Evolutionary conservation across 495 filamentous ascomycete species (phyloP).

Genomic region (Neurospora discreta): DNA sequence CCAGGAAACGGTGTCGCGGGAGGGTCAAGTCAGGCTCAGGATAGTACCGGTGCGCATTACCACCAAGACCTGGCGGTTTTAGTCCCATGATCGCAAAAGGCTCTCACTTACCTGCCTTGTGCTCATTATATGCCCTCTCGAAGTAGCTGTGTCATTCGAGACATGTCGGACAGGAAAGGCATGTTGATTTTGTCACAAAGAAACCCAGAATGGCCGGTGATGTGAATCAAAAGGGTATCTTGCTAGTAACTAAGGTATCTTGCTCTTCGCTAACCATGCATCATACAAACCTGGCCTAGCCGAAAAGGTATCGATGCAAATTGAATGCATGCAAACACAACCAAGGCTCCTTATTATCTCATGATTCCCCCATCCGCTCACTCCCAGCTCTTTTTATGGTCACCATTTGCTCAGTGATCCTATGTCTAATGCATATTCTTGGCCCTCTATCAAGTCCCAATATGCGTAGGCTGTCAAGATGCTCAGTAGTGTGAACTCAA

Average conservation of each 20-base stretch:
- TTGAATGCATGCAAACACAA: neutral
- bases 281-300: neutral
- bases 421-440: neutral
- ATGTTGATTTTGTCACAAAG: neutral
- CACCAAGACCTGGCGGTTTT: neutral
- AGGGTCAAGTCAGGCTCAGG: neutral
- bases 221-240: neutral
- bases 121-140: neutral
- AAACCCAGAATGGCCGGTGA: neutral
- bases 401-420: neutral
- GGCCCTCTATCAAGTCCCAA: neutral
- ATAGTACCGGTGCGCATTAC: neutral
- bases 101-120: neutral
- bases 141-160: neutral
- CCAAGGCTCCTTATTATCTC: neutral
- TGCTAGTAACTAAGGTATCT: neutral
- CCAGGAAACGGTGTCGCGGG: neutral
- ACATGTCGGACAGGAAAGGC: neutral
- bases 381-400: neutral
- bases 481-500: neutral
- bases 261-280: neutral
- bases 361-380: neutral
- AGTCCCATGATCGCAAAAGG: neutral
- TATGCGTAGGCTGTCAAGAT: neutral
- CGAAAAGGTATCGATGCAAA: neutral